phyloP scores from a whole-genome alignment of 768 basidiomycete species.

The Porphyrellus cyaneotinctus region DNA sequence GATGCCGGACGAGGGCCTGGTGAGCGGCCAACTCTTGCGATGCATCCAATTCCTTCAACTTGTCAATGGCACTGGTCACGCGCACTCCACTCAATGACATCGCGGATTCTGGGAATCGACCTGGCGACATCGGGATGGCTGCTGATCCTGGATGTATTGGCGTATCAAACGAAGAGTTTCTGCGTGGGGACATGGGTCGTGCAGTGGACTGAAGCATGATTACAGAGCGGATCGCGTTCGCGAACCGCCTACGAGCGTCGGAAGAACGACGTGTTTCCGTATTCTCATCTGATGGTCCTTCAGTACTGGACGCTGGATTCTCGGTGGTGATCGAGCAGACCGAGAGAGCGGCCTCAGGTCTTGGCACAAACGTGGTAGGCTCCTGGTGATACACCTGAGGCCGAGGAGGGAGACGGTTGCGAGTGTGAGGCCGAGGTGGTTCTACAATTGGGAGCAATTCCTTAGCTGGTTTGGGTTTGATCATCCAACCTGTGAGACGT shows the following conservation, averaged over 20 bases:
- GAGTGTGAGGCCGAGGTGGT: constrained; percentile 15
- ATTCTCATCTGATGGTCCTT: constrained; percentile 28
- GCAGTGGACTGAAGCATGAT: constrained; percentile 40
- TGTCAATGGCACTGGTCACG: constrained; percentile 39
- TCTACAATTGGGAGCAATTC: constrained; percentile 25
- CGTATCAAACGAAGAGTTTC: constrained; percentile 29
- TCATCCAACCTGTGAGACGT: constrained; percentile 22
- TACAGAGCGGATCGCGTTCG: constrained; percentile 43
- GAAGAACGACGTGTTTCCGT: constrained; percentile 21
- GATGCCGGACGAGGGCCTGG: constrained; percentile 47
- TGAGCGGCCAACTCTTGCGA: constrained; percentile 45
- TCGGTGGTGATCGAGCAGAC: constrained; percentile 25
- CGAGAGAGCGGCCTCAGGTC: constrained; percentile 24
- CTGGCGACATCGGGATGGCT: constrained; percentile 26
- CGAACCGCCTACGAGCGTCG: constrained; percentile 36
- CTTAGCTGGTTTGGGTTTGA: constrained; percentile 20
- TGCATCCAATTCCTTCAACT: constrained; percentile 36
- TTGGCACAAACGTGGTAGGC: constrained; percentile 14
- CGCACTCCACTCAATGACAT: constrained; percentile 38
- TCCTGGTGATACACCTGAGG: constrained; percentile 19
- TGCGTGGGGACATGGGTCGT: constrained; percentile 29
- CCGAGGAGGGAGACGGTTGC: constrained; percentile 10
- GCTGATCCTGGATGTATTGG: constrained; percentile 22
- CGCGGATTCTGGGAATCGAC: constrained; percentile 31
- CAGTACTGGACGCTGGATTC: constrained; percentile 25